A percentile compares a stretch with the other conserved stretches of the same genome.
These are phyloP conservation scores for Flaveria brownii DNA, from an alignment of 129 eudicot species.

Conservation along the genomic window DNA sequence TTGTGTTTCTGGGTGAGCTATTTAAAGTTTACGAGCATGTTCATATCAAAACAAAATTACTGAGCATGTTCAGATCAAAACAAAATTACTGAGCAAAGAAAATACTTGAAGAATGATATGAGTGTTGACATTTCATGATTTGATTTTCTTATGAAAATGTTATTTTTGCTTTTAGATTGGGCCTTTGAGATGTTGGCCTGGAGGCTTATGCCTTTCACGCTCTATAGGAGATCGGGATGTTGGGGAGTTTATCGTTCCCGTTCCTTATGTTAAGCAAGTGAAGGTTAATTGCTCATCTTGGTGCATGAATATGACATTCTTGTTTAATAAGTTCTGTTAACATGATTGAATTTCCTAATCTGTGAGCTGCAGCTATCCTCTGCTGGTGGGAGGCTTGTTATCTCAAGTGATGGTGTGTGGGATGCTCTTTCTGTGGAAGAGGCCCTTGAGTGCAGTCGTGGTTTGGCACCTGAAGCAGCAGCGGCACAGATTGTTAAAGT, in stretches of 20 bases:
- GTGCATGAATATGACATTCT: conserved; percentile 6
- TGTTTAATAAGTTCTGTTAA: conserved; percentile 12
- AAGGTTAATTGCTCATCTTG: conserved; percentile 58
- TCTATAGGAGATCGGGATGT: conserved; percentile 96
- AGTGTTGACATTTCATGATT: conserved; percentile 6
- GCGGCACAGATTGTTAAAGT: conserved; percentile 91
- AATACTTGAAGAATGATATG: background rate
- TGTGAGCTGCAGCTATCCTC: conserved; percentile 65
- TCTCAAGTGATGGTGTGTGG: conserved; percentile 99
- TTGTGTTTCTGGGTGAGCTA: background rate
- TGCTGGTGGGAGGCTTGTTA: conserved; percentile 83
- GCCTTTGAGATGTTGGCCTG: conserved; percentile 99
- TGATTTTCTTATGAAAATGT: background rate
- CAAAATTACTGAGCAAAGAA: background rate
- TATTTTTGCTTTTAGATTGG: conserved; percentile 59
- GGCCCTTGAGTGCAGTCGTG: conserved; percentile 78
- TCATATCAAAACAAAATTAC: conserved; percentile 2
- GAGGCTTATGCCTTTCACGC: conserved; percentile 95
- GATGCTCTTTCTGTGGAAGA: conserved; percentile 79
- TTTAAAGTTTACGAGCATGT: background rate
- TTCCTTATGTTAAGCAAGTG: conserved; percentile 92
- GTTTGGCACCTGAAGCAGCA: conserved; percentile 89
- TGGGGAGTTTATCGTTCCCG: conserved; percentile 92
- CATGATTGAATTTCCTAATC: conserved; percentile 1
- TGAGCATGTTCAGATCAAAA: conserved; percentile 14